These are phyloP conservation scores for Mesembryanthemum crystallinum DNA, from an alignment of 148 eudicot species.

Conservation along the genomic window DNA sequence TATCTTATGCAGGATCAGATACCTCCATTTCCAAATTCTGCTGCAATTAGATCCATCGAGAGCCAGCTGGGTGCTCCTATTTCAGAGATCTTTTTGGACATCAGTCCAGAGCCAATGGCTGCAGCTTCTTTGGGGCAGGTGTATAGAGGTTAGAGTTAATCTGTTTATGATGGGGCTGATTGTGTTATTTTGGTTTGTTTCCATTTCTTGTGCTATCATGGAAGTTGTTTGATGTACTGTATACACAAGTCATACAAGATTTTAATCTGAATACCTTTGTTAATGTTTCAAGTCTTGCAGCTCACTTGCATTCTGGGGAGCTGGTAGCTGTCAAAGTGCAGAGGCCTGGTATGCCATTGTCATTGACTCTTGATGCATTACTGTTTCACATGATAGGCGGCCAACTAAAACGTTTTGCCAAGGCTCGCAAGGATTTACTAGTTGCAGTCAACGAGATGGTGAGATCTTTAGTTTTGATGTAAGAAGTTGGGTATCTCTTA, in stretches of 20 bases:
- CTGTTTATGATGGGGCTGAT: constrained; percentile 11
- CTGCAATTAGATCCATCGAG: constrained; percentile 84
- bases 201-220: neutral
- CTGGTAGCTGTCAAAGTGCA: constrained; percentile 99
- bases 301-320: constrained; percentile 98
- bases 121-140: constrained; percentile 99
- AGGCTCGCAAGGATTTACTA: constrained; percentile 94
- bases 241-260: constrained; percentile 8
- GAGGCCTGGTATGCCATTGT: constrained; percentile 91
- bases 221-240: neutral
- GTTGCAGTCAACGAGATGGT: constrained; percentile 99
- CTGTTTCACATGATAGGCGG: constrained; percentile 96
- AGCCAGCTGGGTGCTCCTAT: constrained; percentile 75
- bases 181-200: neutral
- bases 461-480: constrained; percentile 30
- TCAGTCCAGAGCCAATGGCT: constrained; percentile 84
- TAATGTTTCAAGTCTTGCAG: constrained; percentile 85
- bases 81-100: constrained; percentile 88
- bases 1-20: constrained; percentile 75
- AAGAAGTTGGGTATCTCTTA: neutral
- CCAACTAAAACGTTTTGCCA: constrained; percentile 88
- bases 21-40: constrained; percentile 80
- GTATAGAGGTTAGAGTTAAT: constrained; percentile 74
- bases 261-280: constrained; percentile 35
- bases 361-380: constrained; percentile 91